These are phyloP conservation scores for Pleurozium schreberi DNA, from an alignment of 225 moss, liverwort and hornwort species.

Conservation along the genomic window DNA sequence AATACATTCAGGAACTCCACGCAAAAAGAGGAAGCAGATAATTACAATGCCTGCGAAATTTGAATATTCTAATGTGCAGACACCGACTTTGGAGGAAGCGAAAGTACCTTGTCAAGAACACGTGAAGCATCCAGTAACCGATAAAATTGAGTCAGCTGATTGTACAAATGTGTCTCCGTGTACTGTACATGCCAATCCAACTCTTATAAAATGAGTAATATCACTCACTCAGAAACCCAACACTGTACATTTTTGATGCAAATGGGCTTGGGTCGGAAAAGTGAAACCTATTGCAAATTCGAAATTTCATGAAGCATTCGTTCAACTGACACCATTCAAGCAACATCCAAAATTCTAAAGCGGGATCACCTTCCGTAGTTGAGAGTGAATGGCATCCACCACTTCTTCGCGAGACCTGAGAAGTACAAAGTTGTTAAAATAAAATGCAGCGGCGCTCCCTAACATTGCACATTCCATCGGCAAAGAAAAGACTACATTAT, in stretches of 20 bases:
- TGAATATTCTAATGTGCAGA: not conserved
- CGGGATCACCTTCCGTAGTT: constrained; percentile 65
- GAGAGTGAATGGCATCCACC: constrained; percentile 81
- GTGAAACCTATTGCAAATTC: not conserved
- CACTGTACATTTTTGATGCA: not conserved
- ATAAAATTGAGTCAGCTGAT: constrained; percentile 90
- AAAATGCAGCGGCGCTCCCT: not conserved
- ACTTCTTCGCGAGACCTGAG: constrained; percentile 91
- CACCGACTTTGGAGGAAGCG: not conserved
- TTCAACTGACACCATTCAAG: not conserved
- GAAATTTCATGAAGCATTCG: not conserved
- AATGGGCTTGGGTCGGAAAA: not conserved
- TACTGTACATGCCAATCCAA: constrained; percentile 24
- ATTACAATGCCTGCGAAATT: not conserved
- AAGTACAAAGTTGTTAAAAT: not conserved
- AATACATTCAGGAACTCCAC: not conserved
- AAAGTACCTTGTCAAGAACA: constrained; percentile 55
- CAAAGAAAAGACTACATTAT: not conserved
- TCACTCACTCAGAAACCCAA: not conserved
- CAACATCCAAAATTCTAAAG: not conserved
- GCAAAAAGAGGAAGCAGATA: not conserved
- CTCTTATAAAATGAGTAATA: not conserved
- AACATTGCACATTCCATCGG: not conserved
- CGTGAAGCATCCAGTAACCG: constrained; percentile 65
- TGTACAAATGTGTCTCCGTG: constrained; percentile 80